These are phyloP conservation scores for Plasmodium billcollinsi DNA, from an alignment of 169 alveolate genomes.

Conservation along the genomic window DNA sequence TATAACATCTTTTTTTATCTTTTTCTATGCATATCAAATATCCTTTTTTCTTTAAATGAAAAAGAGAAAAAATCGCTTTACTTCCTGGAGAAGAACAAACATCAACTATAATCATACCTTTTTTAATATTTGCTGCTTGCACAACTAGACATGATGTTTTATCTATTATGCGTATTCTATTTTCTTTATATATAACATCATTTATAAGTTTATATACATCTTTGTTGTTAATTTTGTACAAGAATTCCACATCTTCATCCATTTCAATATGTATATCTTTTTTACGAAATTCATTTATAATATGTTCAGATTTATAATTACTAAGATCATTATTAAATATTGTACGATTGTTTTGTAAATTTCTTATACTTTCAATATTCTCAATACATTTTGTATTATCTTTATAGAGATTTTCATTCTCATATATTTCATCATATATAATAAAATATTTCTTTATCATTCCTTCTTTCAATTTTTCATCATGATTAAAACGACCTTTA, in stretches of 20 bases:
- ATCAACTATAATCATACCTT: constrained; percentile 63
- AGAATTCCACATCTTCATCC: constrained; percentile 53
- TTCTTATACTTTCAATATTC: too few species aligned
- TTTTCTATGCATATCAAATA: constrained; percentile 70
- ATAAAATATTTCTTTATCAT: constrained; percentile 50
- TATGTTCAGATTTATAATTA: too few species aligned
- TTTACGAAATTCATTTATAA: constrained; percentile 1
- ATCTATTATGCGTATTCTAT: constrained; percentile 65
- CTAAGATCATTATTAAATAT: background rate
- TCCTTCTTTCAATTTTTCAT: background rate
- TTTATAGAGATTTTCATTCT: background rate
- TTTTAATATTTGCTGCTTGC: constrained; percentile 53
- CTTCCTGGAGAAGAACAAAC: constrained; percentile 76
- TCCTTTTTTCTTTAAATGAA: constrained; percentile 41
- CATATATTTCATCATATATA: constrained; percentile 22
- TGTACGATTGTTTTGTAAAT: too few species aligned
- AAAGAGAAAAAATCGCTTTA: constrained; percentile 45
- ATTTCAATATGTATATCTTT: constrained; percentile 20
- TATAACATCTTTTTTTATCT: constrained; percentile 46
- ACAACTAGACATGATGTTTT: constrained; percentile 73
- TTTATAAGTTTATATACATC: constrained; percentile 18
- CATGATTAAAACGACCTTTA: background rate
- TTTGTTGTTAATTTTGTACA: constrained; percentile 30
- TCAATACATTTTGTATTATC: too few species aligned
- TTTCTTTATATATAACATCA: constrained; percentile 23